phyloP scores from a whole-genome alignment of 2,329 filamentous ascomycete species.

The Nothophoma quercina region DNA sequence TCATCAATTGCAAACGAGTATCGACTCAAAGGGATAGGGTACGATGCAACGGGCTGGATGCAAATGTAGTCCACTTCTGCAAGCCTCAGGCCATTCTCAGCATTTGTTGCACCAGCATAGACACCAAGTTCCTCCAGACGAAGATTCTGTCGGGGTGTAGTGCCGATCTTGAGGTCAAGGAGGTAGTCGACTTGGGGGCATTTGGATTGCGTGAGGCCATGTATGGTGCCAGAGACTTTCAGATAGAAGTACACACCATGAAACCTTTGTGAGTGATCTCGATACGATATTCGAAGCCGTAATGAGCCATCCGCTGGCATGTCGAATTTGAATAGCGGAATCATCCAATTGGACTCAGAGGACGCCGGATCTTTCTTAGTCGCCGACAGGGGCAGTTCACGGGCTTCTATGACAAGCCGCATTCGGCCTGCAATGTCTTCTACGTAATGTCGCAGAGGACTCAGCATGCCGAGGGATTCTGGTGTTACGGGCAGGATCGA shows the following conservation, averaged over 20 bases:
- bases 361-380: not conserved
- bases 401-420: conserved; percentile 28
- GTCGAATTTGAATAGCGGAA: conserved; percentile 44
- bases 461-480: not conserved
- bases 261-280: not conserved
- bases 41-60: conserved; percentile 10
- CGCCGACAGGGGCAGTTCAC: not conserved
- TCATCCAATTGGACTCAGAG: conserved; percentile 11
- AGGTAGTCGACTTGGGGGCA: not conserved
- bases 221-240: not conserved
- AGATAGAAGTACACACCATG: conserved; percentile 4
- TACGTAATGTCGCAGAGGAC: conserved; percentile 25
- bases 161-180: not conserved
- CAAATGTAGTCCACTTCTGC: conserved; percentile 27
- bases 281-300: conserved; percentile 23
- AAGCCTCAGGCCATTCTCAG: conserved; percentile 17
- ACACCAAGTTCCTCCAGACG: conserved; percentile 40
- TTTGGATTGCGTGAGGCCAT: not conserved
- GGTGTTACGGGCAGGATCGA: conserved; percentile 38
- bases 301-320: conserved; percentile 41
- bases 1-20: not conserved
- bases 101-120: conserved; percentile 10
- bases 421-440: conserved; percentile 16
- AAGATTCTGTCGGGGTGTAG: not conserved
- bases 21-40: not conserved